Conservation (phyloP, 139 green algal genomes). For the Pseudopediastrum boryanum region DNA sequence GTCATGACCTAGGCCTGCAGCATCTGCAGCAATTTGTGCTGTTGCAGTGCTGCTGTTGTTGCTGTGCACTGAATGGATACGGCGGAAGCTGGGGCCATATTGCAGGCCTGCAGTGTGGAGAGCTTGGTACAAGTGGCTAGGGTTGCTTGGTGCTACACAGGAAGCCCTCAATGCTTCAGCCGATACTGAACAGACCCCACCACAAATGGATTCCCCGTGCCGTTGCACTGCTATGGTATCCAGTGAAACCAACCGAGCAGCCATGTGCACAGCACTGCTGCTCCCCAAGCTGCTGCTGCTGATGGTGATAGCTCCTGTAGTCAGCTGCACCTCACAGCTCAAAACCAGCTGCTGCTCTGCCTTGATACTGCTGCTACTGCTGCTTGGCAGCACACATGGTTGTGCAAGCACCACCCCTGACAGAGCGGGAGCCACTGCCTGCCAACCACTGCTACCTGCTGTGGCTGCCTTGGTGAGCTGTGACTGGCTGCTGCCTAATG, state of each 20-base stretch:
- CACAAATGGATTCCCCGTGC: too few species aligned
- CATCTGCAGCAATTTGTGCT: not conserved
- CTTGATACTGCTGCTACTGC: constrained; percentile 6
- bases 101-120: constrained; percentile 63
- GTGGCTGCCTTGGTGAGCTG: not conserved
- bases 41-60: not conserved
- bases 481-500: not conserved
- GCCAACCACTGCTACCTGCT: not conserved
- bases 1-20: too few species aligned
- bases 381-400: constrained; percentile 55
- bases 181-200: too few species aligned
- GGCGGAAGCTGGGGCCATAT: constrained; percentile 70
- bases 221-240: too few species aligned
- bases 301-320: constrained; percentile 6
- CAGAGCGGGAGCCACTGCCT: constrained; percentile 35
- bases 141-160: not conserved
- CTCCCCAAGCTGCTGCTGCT: constrained; percentile 2
- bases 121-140: constrained; percentile 46
- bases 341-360: constrained; percentile 6
- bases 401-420: constrained; percentile 44
- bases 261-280: too few species aligned
- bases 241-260: too few species aligned
- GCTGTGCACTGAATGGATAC: constrained; percentile 36
- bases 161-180: too few species aligned
- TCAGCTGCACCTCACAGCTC: constrained; percentile 8